Evolutionary conservation across 805 yeast genomes (phyloP), one percentile per base, ranked within the genome.

Genomic region (Myxozyma nipponensis): DNA sequence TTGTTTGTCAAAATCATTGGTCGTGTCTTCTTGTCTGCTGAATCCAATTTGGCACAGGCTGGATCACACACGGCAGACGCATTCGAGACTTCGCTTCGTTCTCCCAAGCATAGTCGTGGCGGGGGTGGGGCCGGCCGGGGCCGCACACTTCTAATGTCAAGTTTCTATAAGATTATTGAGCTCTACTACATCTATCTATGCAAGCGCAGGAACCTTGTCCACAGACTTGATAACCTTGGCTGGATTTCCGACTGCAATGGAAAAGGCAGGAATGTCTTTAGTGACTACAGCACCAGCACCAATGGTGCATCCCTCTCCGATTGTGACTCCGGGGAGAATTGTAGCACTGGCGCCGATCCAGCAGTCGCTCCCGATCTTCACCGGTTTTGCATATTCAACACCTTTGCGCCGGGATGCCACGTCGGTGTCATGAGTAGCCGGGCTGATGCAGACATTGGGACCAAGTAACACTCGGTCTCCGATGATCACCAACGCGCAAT

Each of bases 211-310:
- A 19, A 37, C 42, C 28, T 36, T 32, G 9, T 41, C 42, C n/a
- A 54, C 30, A 15, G 35, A 62, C 54, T 38, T 57, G 36, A 77
- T 62, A 9, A 79, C 75, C 52, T 66, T 71, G 4, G 80, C 83
- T 0, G 88, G 90, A 19, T 72, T 72, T 0, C 90, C 90, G n/a
- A 71, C 83, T 13, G 77, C 83, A 17, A 83, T 76, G 0, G 77
- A 68, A 50, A 73, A 69, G 2, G 76, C 68, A 0, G 84, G 83
- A 25, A 83, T 75, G 51, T 75, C 78, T 48, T 70, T 77, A 18
- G 76, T 73, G 21, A 84, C 87, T 2, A 82, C 81, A 5, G 83
- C 69, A 3, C 86, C 87, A 2, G 89, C 86, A 2, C 83, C 90
- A 39, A 84, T 71, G 1, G 80, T 79, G 3, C 75, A 73, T 7